These are phyloP conservation scores for Rhodotorula sp. DNA, from an alignment of 1,284 basidiomycete genomes.

Conservation along the genomic window DNA sequence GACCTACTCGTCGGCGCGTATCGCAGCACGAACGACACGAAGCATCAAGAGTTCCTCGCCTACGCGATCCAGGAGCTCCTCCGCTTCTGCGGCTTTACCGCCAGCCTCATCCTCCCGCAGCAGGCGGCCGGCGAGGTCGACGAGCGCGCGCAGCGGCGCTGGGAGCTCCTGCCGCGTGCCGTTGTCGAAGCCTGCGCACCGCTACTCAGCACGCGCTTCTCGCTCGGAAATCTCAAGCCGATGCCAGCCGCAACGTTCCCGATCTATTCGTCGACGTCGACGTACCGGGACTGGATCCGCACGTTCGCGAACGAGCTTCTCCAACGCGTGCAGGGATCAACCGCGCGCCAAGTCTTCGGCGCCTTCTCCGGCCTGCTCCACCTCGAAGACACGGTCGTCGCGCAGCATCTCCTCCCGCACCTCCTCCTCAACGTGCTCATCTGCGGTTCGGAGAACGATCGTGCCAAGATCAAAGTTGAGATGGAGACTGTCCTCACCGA, in stretches of 20 bases:
- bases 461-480: conserved; percentile 71
- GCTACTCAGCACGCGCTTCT: conserved; percentile 74
- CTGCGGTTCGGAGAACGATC: conserved; percentile 67
- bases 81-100: conserved; percentile 82
- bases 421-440: conserved; percentile 84
- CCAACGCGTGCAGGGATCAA: conserved; percentile 45
- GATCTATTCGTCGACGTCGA: conserved; percentile 72
- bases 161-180: conserved; percentile 77
- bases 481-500: conserved; percentile 81
- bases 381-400: conserved; percentile 87
- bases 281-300: conserved; percentile 96
- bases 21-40: conserved; percentile 88
- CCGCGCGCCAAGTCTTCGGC: conserved; percentile 65
- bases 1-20: conserved; percentile 90
- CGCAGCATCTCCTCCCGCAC: conserved; percentile 87
- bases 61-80: conserved; percentile 92
- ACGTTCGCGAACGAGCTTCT: conserved; percentile 87
- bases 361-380: conserved; percentile 77
- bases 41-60: conserved; percentile 85
- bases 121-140: conserved; percentile 47
- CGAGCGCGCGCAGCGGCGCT: conserved; percentile 67
- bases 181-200: conserved; percentile 86
- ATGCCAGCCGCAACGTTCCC: conserved; percentile 60
- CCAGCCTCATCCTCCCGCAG: conserved; percentile 62
- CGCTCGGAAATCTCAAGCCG: conserved; percentile 47